Conservation (phyloP, 371 early-diverging fungal species). For the Gilbertella persicaria region DNA sequence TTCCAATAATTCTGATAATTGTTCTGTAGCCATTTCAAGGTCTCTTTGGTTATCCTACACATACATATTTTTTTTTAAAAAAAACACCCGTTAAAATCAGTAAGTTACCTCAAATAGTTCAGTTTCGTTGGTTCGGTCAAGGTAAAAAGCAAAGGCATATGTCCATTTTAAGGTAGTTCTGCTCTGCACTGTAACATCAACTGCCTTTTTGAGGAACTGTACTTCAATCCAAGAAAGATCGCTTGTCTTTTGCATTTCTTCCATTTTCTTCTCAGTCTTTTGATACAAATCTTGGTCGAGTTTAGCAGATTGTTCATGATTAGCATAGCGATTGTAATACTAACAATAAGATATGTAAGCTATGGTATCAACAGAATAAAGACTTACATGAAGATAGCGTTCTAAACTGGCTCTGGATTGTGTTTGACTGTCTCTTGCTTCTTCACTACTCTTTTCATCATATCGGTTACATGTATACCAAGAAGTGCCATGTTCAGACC, state of each 20-base stretch:
- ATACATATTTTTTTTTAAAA: neutral
- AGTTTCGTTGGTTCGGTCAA: conserved; percentile 83
- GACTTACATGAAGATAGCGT: conserved; percentile 89
- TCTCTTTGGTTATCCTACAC: conserved; percentile 90
- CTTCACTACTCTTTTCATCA: conserved; percentile 81
- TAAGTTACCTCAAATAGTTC: conserved; percentile 81
- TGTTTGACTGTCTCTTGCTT: conserved; percentile 82
- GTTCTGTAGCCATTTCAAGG: conserved; percentile 94
- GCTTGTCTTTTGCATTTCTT: conserved; percentile 88
- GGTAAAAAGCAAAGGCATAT: conserved; percentile 94
- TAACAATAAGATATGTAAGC: conserved; percentile 23
- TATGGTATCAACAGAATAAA: neutral
- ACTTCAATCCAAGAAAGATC: conserved; percentile 98
- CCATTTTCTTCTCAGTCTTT: conserved; percentile 95
- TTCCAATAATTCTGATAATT: conserved; percentile 87
- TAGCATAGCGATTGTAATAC: conserved; percentile 96
- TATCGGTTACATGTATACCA: conserved; percentile 93
- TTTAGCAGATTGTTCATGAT: conserved; percentile 95
- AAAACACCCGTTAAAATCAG: neutral
- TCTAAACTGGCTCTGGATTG: conserved; percentile 89
- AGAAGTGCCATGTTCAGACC: conserved; percentile 91
- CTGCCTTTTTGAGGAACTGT: conserved; percentile 92
- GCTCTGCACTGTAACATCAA: conserved; percentile 84
- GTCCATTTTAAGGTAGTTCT: conserved; percentile 96
- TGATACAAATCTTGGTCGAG: conserved; percentile 84